Evolutionary conservation across 140 eudicot genomes (phyloP).

Genomic region (Eryngium alpinum): DNA sequence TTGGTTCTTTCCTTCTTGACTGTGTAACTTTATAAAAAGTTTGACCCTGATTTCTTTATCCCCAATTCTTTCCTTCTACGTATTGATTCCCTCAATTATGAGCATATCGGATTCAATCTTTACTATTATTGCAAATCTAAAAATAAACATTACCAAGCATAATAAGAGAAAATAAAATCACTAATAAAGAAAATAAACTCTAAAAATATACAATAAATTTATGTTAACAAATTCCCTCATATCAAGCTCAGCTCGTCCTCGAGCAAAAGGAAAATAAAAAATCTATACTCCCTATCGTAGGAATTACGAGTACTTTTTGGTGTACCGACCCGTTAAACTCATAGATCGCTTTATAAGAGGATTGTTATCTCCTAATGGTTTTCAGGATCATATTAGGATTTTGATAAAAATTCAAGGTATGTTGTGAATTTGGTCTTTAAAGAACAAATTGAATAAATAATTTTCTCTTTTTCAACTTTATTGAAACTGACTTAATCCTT

Average conservation of each 20-base stretch:
- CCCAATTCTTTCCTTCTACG: too few relatives aligned
- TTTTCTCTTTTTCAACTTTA: neutral
- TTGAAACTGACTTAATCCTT: neutral
- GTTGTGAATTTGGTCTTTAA: neutral
- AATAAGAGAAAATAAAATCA: neutral
- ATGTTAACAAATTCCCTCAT: neutral
- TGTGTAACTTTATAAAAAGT: too few relatives aligned
- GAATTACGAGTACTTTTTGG: neutral
- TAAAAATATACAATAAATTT: too few relatives aligned
- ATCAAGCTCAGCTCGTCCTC: neutral
- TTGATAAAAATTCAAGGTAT: neutral
- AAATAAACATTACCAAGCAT: too few relatives aligned
- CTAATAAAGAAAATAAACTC: neutral
- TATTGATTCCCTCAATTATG: too few relatives aligned
- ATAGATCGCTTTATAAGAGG: neutral
- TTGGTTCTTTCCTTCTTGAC: too few relatives aligned
- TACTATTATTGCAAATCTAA: too few relatives aligned
- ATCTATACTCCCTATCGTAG: neutral
- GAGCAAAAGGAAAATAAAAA: neutral
- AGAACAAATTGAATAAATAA: neutral
- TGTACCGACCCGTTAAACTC: neutral
- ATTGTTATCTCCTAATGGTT: neutral
- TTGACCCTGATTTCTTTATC: too few relatives aligned
- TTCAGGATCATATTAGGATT: neutral
- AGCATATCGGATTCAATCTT: too few relatives aligned